Base-by-base conservation (phyloP, 148 eudicot genomes). In the Tetragonia tetragonoides region DNA sequence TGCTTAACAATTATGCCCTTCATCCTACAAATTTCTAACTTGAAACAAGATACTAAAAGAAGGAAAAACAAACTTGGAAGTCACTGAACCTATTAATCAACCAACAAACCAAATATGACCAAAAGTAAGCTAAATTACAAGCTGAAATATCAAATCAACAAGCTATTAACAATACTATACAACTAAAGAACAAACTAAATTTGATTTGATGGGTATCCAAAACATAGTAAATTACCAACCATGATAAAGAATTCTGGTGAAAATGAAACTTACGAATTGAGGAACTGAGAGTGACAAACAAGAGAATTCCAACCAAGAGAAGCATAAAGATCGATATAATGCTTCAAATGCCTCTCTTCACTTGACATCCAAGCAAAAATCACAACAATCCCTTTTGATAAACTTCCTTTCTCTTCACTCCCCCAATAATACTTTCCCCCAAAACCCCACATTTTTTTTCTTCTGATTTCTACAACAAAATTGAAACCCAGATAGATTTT, bases 351-450 rank as follows among this genome's bases (percentile, higher is more conserved):
- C 79, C 77, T 90, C 11, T 91, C 90, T 76, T 90, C 85, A 83
- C 98, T 95, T 17, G 96, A 95, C 97, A 92, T 92, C 98, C 98
- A 95, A 41, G 92, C 95, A 42, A 90, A 95, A 28, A 89, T 83
- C 78, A 95, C 92, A 72, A 95, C 91, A 16, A 92, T 87, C 21
- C 98, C 98, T 80, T 87, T 56, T 41, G 34, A 6, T 54, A 61
- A 75, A 10, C 53, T 80, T 44, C 73, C 81, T 51, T 76, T 81
- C 66, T 83, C 91, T 76, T 79, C 88, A 49, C 90, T 94, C 61
- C 95, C 93, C 98, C 98, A 95, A 73, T 95, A 92, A 72, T 84
- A 85, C 73, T 84, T 88, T 53, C 98, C 98, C 23, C 98, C 97
- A 81, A 87, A 87, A 66, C 97, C 97, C 98, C 94, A 95, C 98